Evolutionary conservation across 1,139 yeast genomes (phyloP).

Genomic region (Protomyces arabidopsidicola): DNA sequence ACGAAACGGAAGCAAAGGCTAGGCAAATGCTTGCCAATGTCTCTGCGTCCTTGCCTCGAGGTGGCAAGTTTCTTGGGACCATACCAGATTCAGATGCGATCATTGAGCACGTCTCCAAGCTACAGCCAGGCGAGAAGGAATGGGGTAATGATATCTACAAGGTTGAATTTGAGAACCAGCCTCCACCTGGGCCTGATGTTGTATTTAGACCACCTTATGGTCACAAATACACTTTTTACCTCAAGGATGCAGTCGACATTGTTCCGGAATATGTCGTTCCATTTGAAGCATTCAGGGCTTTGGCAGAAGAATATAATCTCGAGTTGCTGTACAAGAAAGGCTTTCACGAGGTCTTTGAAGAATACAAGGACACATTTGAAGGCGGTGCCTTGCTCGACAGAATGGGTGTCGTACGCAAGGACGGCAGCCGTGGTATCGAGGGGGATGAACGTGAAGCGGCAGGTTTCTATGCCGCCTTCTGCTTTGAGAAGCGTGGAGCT

Average conservation of each 20-base stretch:
- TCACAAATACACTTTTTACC: conserved; percentile 70
- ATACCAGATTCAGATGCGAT: conserved; percentile 89
- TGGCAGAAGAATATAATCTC: conserved; percentile 65
- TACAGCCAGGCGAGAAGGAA: conserved; percentile 45
- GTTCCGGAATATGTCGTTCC: conserved; percentile 99
- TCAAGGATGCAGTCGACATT: conserved; percentile 90
- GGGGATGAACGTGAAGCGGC: conserved; percentile 91
- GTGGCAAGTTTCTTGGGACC: conserved; percentile 88
- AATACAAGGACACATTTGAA: conserved; percentile 63
- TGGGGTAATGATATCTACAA: conserved; percentile 85
- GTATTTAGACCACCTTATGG: conserved; percentile 74
- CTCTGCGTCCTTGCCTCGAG: conserved; percentile 65
- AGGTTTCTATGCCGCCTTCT: conserved; percentile 75
- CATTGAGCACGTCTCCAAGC: conserved; percentile 54
- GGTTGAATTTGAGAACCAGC: conserved; percentile 65
- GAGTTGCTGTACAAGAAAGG: conserved; percentile 68
- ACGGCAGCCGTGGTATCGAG: conserved; percentile 80
- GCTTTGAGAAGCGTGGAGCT: conserved; percentile 52
- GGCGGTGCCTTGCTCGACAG: conserved; percentile 54
- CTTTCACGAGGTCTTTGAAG: conserved; percentile 76
- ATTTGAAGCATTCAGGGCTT: conserved; percentile 72
- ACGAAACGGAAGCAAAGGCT: conserved; percentile 77
- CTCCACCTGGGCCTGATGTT: conserved; percentile 64
- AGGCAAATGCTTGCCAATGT: conserved; percentile 69
- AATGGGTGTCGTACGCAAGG: conserved; percentile 46